Evolutionary conservation across 2,329 filamentous ascomycete genomes (phyloP), one percentile per base, ranked within the genome.

Genomic region (Microdochium paspali): DNA sequence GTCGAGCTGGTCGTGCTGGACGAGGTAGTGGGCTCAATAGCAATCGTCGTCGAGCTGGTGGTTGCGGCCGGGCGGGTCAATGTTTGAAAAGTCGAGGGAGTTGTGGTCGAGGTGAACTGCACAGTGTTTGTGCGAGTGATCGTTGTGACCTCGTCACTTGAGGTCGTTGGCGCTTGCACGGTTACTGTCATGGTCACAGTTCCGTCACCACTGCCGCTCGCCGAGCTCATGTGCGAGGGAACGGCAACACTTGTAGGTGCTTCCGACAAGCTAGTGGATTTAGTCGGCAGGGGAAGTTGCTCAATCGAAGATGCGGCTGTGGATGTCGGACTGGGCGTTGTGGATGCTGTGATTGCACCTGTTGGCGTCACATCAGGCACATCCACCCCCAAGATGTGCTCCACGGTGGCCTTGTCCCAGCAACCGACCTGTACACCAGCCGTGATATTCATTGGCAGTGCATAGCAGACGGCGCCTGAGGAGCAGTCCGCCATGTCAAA

Each of bases 131-230:
- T 40, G 4, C 3, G 13, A 5, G 35, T 40, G 13, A 40, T 20
- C 13, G 6, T 3, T 20, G 35, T 40, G n/a, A 12, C 35, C 10
- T n/a, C 4, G 5, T n/a, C 3, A 7, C 13, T 21, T n/a, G 35
- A 21, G 39, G 24, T 48, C 44, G 44, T 49, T 24, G 53, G 53
- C 52, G 53, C 52, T 31, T 55, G 49, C 45, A 54, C 49, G 18
- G 5, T 43, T 43, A 26, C 39, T 51, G 47, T 46, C 30, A 53
- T 53, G 53, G 53, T 52, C 28, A 18, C 23, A 6, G 35, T 40
- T 20, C 20, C 18, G 5, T 18, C 35, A 21, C 18, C 35, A 9
- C 9, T 9, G 18, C 9, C 35, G 35, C n/a, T 7, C 15, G 35
- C 4, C 6, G 35, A 21, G 12, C n/a, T 40, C 5, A 9, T 40